A percentile compares a stretch with the other conserved stretches of the same genome.
Conservation (phyloP, 257 asterid genomes). For the Scutellaria barbata region DNA sequence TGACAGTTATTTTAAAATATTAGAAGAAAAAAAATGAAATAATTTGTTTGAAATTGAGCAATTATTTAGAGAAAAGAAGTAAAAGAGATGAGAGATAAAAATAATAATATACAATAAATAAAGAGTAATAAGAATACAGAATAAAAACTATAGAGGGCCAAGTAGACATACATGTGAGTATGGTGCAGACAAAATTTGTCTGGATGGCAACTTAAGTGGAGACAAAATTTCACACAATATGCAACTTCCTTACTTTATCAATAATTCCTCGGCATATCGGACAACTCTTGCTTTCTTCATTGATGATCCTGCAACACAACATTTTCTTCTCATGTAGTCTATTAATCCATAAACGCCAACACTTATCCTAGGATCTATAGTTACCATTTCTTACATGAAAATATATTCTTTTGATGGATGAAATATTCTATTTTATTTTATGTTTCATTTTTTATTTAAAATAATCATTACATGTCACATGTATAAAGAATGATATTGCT, state of each 20-base stretch:
- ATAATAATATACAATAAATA: background rate
- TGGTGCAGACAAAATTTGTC: background rate
- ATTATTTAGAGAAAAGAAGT: background rate
- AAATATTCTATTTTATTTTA: too few relatives aligned
- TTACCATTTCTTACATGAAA: too few relatives aligned
- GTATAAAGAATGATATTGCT: too few relatives aligned
- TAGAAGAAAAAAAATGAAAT: too few relatives aligned
- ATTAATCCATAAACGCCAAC: background rate
- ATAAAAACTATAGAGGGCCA: background rate
- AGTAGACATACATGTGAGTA: background rate
- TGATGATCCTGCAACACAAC: conserved; percentile 28
- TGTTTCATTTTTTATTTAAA: too few relatives aligned
- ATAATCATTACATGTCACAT: too few relatives aligned
- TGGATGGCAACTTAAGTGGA: background rate
- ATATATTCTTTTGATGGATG: too few relatives aligned
- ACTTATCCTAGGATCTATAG: background rate
- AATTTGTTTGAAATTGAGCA: background rate
- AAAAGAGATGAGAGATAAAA: background rate
- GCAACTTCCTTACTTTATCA: conserved; percentile 28
- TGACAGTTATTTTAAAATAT: too few relatives aligned
- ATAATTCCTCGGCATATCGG: conserved; percentile 36
- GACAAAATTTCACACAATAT: conserved; percentile 3
- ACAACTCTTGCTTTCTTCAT: conserved; percentile 35
- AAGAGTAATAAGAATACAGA: background rate
- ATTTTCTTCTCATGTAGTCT: background rate